These are phyloP conservation scores for Aspergillus pseudotamarii DNA, from an alignment of 2,329 filamentous ascomycete species.

Conservation along the genomic window DNA sequence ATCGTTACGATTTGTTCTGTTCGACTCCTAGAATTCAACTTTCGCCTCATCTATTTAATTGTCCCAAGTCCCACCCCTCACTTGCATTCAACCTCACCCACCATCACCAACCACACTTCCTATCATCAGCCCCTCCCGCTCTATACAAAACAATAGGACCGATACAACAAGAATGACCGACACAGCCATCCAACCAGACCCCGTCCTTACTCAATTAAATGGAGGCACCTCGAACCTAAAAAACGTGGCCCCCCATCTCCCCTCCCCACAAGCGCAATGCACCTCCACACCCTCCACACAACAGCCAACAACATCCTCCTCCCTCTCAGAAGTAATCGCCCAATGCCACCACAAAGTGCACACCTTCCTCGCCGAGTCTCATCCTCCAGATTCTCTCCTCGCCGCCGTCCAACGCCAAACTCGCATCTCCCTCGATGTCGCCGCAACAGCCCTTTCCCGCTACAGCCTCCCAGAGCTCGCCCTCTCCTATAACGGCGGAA, in stretches of 20 bases:
- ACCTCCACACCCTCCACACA: background rate
- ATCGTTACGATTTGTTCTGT: background rate
- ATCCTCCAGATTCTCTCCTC: conserved; percentile 58
- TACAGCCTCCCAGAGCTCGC: conserved; percentile 81
- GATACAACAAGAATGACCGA: background rate
- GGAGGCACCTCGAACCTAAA: conserved; percentile 1
- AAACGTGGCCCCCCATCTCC: background rate
- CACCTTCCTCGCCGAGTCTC: conserved; percentile 65
- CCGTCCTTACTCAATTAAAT: conserved; percentile 9
- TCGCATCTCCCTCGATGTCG: conserved; percentile 69
- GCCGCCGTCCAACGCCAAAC: conserved; percentile 73
- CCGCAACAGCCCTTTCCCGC: conserved; percentile 71
- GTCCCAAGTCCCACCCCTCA: background rate
- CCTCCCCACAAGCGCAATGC: background rate
- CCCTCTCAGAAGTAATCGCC: conserved; percentile 65
- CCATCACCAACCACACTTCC: background rate
- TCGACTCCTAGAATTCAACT: background rate
- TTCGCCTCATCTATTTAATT: background rate
- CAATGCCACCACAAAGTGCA: conserved; percentile 62
- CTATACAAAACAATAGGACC: background rate
- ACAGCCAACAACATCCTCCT: conserved; percentile 7
- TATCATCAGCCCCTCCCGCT: background rate
- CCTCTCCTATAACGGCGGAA: conserved; percentile 95
- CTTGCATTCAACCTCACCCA: background rate
- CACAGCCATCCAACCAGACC: background rate